phyloP scores from a whole-genome alignment of 2,329 filamentous ascomycete genomes.

The Fusarium piperis region DNA sequence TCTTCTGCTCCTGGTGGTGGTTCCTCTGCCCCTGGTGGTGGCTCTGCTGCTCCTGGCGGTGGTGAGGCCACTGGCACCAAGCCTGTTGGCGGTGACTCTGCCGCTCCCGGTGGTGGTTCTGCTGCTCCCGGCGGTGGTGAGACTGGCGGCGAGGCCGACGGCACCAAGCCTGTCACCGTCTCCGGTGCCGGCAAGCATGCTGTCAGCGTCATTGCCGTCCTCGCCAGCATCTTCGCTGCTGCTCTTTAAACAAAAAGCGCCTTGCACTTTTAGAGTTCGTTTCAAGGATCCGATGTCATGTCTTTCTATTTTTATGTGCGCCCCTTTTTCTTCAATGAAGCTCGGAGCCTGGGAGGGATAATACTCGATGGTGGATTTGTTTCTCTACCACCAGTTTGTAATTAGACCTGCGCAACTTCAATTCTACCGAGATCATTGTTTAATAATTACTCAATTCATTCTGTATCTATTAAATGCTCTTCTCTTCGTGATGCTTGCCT shows the following conservation, averaged over 20 bases:
- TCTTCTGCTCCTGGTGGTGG: not conserved
- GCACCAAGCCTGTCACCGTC: constrained; percentile 23
- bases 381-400: constrained; percentile 23
- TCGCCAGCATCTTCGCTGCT: constrained; percentile 31
- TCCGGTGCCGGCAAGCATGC: constrained; percentile 33
- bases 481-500: not conserved
- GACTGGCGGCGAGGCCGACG: not conserved
- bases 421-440: constrained; percentile 14
- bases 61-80: not conserved
- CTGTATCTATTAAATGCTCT: constrained; percentile 6
- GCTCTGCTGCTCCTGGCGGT: not conserved
- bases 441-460: constrained; percentile 13
- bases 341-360: not conserved
- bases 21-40: not conserved
- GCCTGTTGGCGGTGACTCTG: not conserved
- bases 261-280: not conserved
- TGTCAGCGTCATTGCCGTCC: constrained; percentile 27
- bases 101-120: not conserved
- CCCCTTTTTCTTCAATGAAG: not conserved
- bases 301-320: constrained; percentile 13
- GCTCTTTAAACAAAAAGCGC: constrained; percentile 17
- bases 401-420: constrained; percentile 21
- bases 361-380: constrained; percentile 9
- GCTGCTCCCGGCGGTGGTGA: not conserved
- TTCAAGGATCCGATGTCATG: not conserved